A percentile compares a stretch with the other conserved stretches of the same genome.
phyloP scores from a whole-genome alignment of 2,329 filamentous ascomycete species.

The Ceratocystis destructans region DNA sequence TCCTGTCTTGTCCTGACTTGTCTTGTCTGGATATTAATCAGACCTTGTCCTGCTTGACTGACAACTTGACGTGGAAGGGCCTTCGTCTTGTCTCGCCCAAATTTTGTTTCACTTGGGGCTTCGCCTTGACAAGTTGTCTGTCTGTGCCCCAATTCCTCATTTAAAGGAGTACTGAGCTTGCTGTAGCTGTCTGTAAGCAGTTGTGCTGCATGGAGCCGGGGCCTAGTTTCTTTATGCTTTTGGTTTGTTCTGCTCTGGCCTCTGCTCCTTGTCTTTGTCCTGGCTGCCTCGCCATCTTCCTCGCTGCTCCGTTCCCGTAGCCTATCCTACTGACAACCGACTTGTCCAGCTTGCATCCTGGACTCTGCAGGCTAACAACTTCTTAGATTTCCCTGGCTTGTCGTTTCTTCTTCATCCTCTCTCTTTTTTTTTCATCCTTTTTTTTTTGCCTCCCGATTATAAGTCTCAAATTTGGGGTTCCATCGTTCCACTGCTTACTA shows the following conservation, averaged over 20 bases:
- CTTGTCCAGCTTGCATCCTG: neutral
- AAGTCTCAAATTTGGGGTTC: neutral
- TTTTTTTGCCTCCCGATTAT: neutral
- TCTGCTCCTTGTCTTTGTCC: neutral
- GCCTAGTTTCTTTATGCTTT: no score
- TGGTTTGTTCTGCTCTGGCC: neutral
- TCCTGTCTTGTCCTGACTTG: neutral
- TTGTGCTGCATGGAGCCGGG: no score
- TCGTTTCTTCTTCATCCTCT: no score
- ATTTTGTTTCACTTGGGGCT: conserved; percentile 3
- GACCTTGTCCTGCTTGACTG: neutral
- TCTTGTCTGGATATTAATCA: neutral
- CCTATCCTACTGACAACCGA: neutral
- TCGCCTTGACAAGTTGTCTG: conserved; percentile 1
- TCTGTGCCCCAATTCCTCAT: conserved; percentile 4
- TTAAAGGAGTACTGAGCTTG: neutral
- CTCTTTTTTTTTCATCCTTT: no score
- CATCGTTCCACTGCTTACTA: neutral
- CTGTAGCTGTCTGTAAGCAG: neutral
- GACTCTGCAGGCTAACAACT: neutral
- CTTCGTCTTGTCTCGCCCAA: conserved; percentile 6
- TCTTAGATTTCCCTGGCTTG: neutral
- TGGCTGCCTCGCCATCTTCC: neutral
- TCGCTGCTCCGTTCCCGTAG: neutral
- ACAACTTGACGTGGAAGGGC: neutral